phyloP scores from a whole-genome alignment of 768 basidiomycete species.

The Russula foetens region DNA sequence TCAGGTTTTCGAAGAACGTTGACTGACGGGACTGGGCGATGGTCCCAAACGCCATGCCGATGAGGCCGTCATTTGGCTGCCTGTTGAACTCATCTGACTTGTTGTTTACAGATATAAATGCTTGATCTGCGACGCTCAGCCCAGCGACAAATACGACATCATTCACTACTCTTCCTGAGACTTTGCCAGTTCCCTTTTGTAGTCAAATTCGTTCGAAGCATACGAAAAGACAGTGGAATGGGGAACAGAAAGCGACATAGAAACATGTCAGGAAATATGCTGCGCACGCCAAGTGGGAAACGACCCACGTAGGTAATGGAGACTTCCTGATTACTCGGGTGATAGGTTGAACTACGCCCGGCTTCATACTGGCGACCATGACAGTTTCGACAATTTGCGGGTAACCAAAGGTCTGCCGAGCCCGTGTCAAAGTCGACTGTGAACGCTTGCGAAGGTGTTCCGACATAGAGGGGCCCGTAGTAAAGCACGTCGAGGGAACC shows the following conservation, averaged over 20 bases:
- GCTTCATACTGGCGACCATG: slow-evolving; percentile 33
- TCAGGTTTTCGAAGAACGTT: slow-evolving; percentile 61
- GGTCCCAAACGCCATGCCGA: slow-evolving; percentile 54
- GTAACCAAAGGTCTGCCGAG: slow-evolving; percentile 57
- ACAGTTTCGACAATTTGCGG: slow-evolving; percentile 34
- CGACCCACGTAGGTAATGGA: slow-evolving; percentile 38
- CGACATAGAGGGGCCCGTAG: slow-evolving; percentile 41
- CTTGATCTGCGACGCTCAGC: slow-evolving; percentile 38
- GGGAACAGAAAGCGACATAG: not conserved
- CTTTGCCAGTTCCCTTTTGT: slow-evolving; percentile 43
- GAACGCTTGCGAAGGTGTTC: slow-evolving; percentile 45
- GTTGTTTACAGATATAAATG: slow-evolving; percentile 45
- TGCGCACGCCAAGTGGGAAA: not conserved
- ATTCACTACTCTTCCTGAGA: slow-evolving; percentile 38
- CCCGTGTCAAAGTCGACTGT: slow-evolving; percentile 63
- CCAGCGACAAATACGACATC: slow-evolving; percentile 46
- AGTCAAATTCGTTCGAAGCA: not conserved
- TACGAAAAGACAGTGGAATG: not conserved
- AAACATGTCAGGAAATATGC: not conserved
- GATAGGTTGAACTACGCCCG: slow-evolving; percentile 36
- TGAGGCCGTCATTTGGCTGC: slow-evolving; percentile 47
- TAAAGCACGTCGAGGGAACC: slow-evolving; percentile 39
- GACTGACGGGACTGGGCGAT: slow-evolving; percentile 39
- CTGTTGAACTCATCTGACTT: slow-evolving; percentile 43
- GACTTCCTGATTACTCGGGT: slow-evolving; percentile 27